phyloP scores from a whole-genome alignment of 2,329 filamentous ascomycete species.

The Zymoseptoria brevis region DNA sequence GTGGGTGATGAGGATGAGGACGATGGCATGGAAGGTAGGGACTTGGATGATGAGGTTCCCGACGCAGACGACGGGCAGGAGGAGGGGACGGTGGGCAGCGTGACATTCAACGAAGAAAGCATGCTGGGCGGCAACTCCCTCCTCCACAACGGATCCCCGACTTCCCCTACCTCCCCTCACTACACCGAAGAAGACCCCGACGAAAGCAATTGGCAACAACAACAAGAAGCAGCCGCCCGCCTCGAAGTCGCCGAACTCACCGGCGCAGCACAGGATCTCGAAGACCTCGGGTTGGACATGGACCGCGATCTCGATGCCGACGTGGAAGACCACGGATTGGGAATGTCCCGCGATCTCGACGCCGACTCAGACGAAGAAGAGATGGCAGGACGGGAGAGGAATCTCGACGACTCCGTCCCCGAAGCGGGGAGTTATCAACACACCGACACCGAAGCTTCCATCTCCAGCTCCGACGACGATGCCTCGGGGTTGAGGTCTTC shows the following conservation, averaged over 20 bases:
- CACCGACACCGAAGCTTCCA: constrained; percentile 41
- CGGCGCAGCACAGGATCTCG: constrained; percentile 40
- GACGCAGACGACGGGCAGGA: constrained; percentile 38
- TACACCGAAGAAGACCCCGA: constrained; percentile 33
- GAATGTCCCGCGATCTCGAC: constrained; percentile 48
- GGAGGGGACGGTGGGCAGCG: constrained; percentile 35
- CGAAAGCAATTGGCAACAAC: constrained; percentile 33
- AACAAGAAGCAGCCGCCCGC: constrained; percentile 36
- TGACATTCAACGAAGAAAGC: constrained; percentile 43
- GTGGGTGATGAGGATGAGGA: constrained; percentile 46
- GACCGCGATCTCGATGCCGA: constrained; percentile 2
- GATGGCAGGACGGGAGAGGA: constrained; percentile 21
- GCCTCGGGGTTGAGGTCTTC: constrained; percentile 12
- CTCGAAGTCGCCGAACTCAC: constrained; percentile 42
- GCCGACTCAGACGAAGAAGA: constrained; percentile 40
- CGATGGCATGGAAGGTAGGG: constrained; percentile 38
- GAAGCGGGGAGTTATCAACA: constrained; percentile 48
- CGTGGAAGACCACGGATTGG: constrained; percentile 43
- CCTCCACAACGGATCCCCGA: not conserved
- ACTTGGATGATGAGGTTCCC: constrained; percentile 61
- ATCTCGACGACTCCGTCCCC: constrained; percentile 44
- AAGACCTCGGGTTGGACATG: constrained; percentile 34
- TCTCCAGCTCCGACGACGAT: too few species aligned
- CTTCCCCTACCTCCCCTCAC: constrained; percentile 8
- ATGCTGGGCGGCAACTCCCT: constrained; percentile 41